These are phyloP conservation scores for Cubamyces lactineus DNA, from an alignment of 768 basidiomycete genomes.

Conservation along the genomic window DNA sequence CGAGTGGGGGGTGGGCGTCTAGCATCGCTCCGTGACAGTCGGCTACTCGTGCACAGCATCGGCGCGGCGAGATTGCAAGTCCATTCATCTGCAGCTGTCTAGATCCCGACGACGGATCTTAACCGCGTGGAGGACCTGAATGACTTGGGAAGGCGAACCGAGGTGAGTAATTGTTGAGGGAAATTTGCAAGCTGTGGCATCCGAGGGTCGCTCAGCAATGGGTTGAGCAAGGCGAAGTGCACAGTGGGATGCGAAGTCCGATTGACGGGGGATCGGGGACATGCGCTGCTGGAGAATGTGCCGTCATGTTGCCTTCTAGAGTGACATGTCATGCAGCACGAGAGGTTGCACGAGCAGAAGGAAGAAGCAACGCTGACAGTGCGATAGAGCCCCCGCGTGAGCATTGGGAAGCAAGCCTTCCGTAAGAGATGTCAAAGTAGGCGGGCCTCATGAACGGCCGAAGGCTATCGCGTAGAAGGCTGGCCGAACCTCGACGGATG, in stretches of 20 bases:
- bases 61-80: neutral
- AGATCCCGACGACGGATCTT: slow-evolving; percentile 16
- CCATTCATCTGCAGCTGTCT: neutral
- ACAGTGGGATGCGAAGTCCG: neutral
- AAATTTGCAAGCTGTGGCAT: neutral
- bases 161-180: no score
- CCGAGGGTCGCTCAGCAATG: neutral
- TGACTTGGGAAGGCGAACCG: no score
- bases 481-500: no score
- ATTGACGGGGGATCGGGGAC: neutral
- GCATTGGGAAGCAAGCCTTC: no score
- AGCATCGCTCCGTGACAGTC: slow-evolving; percentile 21
- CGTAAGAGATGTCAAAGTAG: no score
- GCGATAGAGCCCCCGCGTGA: no score
- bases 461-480: no score
- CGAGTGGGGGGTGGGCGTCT: slow-evolving; percentile 7
- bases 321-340: no score
- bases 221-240: neutral
- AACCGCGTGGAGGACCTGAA: neutral
- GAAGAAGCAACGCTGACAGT: no score
- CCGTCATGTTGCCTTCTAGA: no score
- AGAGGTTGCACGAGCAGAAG: neutral
- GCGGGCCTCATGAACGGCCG: no score
- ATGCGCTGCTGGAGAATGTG: no score
- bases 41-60: slow-evolving; percentile 23